Evolutionary conservation across 176 grass and related monocot genomes (phyloP), one percentile per base, ranked within the genome.

Genomic region (Paspalum vaginatum): DNA sequence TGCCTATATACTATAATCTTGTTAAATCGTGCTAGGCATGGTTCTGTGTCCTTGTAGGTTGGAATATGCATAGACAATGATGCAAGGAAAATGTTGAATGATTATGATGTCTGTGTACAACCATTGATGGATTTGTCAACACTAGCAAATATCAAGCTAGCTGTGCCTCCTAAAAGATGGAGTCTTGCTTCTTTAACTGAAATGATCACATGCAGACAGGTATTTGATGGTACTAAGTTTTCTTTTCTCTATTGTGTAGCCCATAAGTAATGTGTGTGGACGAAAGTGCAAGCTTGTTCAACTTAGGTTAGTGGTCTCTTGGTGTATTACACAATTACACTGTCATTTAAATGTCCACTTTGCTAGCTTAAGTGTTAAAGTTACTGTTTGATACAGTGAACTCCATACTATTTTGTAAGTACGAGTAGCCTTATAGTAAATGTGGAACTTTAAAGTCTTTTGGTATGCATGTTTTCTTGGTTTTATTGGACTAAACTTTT

Each of bases 121-220:
- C 84, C 88, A 43, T 77, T 99, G 72, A 88, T 81, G 84, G 96
- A 99, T 86, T 82, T 99, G 66, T 99, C 92, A 60, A 77, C 17
- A 57, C 63, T 99, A 76, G 96, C 92, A 69, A 98, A 95, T 86
- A 53, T 65, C 53, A 95, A 91, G 71, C 74, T 93, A 79, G 86
- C 57, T 44, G 82, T 81, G 47, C 81, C 81, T 57, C 62, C 82
- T 78, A 93, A 84, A 81, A 89, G 79, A 86, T 99, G 92, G 90
- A 84, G 96, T 79, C 86, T 99, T 60, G 83, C 85, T 87, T 89
- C 88, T 51, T 93, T 99, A 78, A 99, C 92, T 27, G 86, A 99
- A 91, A 87, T 77, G 54, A 70, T 99, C 53, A 95, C 88, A 74
- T 88, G 84, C 64, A 93, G 93, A 89, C 84, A 95, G 90, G 92